Base-by-base conservation (phyloP, 768 basidiomycete genomes). In the Leccinellum luteum region DNA sequence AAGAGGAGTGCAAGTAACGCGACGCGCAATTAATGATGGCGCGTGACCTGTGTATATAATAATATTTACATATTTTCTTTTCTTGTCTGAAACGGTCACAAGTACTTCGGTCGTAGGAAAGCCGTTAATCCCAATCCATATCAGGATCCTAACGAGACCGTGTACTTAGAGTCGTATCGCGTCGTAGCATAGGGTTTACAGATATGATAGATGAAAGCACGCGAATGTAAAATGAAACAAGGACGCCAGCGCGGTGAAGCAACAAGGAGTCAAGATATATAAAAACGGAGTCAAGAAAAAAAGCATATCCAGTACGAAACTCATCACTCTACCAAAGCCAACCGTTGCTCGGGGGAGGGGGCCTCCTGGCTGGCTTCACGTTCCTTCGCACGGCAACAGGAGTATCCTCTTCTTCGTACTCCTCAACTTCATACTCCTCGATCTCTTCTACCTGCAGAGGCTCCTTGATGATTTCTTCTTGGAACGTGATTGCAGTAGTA, bases 401-500 rank as follows among this genome's bases (percentile, higher is more conserved):
- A 60, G 69, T 72, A 21, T 76, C 74, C 41, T 78, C 77, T 50
- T 72, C 79, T 51, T 72, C 79, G 48, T 81, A 80, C 43, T 77
- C 73, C 44, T 73, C 71, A 12, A 69, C 53, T 23, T 74, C 73
- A 48, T 74, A 74, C 31, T 73, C 73, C 23, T 73, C 73, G 8
- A 75, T 51, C 45, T 78, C 79, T 61, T 79, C 77, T n/a, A 44
- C 53, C 14, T 34, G 51, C 34, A 78, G 48, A 44, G 74, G 67
- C 51, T 73, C 71, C 49, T 64, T 76, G 28, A 72, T 13, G 31
- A 74, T 68, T 43, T 86, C 85, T 54, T 91, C 88, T 34, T 85
- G 84, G 32, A 77, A 77, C 61, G 84, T 87, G 25, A 92, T 76
- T 13, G 87, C 82, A 14, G 90, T 92, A 25, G 90, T 92, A 59